Base-by-base conservation (phyloP, 371 early-diverging fungal species). In the Syncephalastrum sp. region DNA sequence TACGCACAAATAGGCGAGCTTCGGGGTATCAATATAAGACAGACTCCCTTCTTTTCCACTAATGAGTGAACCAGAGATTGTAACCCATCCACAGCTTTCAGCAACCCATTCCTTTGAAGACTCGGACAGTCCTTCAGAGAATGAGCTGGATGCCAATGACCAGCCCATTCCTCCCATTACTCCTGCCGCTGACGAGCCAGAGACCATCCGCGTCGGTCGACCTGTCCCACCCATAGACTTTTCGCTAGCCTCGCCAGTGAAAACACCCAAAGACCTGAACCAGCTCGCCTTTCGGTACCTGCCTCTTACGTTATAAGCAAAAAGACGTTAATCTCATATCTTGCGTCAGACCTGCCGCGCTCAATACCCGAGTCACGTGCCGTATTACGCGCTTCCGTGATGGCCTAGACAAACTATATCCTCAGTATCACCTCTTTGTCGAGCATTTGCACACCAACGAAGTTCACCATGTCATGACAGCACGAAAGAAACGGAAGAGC, bases 351-450 rank as follows among this genome's bases (percentile, higher is more conserved):
- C 91, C 92, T 14, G 81, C 89, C 53, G 86, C 89, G 23, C 81
- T 86, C 55, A 89, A 90, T 50, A 78, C 81, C 57, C 82, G 86
- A 47, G 78, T 92, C 56, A 79, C 84, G 54, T 94, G 94, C 71
- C 77, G 83, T 42, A 91, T 94, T 56, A 73, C 81, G 12, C 86
- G 94, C 17, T 79, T 77, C 51, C 83, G 83, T 58, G 89, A 88
- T 47, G 85, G 87, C 1, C 60, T 89, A 24, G 87, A 87, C 51
- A 85, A 84, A 66, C 56, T 90, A 21, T 81, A 86, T 53, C 91
- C 92, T 5, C 75, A 74, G 33, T 92, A 92, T 58, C 88, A 91
- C 52, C 64, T 94, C 13, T 88, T 63, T 54, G 74, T 90, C 16
- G 92, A 94, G 56, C 82, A 87, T 42, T 75, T 90, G 48, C 63